Evolutionary conservation across 2,329 filamentous ascomycete species (phyloP), one percentile per base, ranked within the genome.

Genomic region (Echinosphaeria canescens): DNA sequence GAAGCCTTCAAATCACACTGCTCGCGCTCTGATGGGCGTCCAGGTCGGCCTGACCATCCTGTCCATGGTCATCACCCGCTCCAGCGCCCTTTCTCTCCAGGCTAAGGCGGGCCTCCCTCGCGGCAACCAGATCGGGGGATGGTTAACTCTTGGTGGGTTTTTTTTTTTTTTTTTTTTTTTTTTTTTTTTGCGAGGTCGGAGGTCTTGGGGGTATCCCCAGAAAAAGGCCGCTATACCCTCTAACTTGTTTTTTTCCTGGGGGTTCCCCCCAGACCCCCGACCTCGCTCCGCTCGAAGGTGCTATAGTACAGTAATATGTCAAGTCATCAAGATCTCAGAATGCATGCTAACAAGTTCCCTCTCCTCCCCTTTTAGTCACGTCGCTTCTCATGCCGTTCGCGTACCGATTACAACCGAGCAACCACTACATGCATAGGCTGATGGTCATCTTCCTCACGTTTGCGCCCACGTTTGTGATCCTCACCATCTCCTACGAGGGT

Each of bases 401-500:
- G n/a, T 79, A 95, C 46, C 66, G 73, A 13, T 41, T 90, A 2
- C 71, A 78, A 35, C 75, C 81, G 2, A 88, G 80, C 44, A 75
- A 60, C 36, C 73, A 93, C 50, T 93, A 95, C 47, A 65, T 95
- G 36, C 84, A 95, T 46, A 73, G 84, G 14, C 57, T 98, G 4
- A 62, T 84, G 36, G 67, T 91, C 38, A 71, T 93, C 28, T 98
- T 95, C 53, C 59, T 98, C 26, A 78, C 84, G 5, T 95, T 90
- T 44, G 76, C 85, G 0, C 88, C 88, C 0, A 75, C 76, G 2
- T 98, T 95, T 49, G 75, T 98, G 42, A 85, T 98, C 40, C 66
- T 98, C 27, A 91, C 84, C 6, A 93, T 95, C 38, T 93, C 85
- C 1, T 98, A 91, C 51, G 88, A 98, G 48, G 85, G 85, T 0